These are phyloP conservation scores for Galerina sulciceps DNA, from an alignment of 768 basidiomycete species.

Conservation along the genomic window DNA sequence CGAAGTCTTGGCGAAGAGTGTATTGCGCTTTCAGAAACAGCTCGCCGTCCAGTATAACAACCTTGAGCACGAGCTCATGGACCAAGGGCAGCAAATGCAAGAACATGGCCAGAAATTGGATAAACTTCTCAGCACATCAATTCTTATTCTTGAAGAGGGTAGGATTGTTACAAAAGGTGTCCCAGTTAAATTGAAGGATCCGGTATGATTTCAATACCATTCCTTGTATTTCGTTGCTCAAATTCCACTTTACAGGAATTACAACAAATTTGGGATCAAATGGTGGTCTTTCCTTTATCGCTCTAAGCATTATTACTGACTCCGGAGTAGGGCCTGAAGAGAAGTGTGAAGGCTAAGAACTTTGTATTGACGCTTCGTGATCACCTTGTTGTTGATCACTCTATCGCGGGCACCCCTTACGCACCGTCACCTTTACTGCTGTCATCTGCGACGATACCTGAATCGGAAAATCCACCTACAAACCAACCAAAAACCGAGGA, in stretches of 20 bases:
- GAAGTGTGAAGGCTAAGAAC: constrained; percentile 18
- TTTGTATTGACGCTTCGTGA: constrained; percentile 18
- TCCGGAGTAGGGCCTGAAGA: neutral
- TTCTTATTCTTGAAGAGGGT: constrained; percentile 14
- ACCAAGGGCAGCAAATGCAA: constrained; percentile 3
- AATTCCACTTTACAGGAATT: constrained; percentile 4
- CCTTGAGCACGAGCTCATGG: constrained; percentile 3
- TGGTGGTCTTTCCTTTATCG: constrained; percentile 2
- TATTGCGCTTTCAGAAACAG: constrained; percentile 10
- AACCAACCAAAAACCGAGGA: neutral
- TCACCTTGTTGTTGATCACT: constrained; percentile 3
- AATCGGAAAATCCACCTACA: neutral
- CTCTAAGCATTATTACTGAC: neutral
- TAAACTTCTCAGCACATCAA: constrained; percentile 8
- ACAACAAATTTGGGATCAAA: constrained; percentile 14
- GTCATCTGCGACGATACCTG: too few relatives aligned
- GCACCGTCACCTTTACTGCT: too few relatives aligned
- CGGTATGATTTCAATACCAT: neutral
- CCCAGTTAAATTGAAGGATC: constrained; percentile 10
- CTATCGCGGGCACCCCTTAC: too few relatives aligned
- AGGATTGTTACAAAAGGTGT: constrained; percentile 11
- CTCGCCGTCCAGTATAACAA: constrained; percentile 16
- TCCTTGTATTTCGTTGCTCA: neutral
- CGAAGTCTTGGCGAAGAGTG: constrained; percentile 1
- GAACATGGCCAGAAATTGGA: constrained; percentile 8